phyloP scores from a whole-genome alignment of 192 early-diverging fungal genomes.

The Physocladia obscura region DNA sequence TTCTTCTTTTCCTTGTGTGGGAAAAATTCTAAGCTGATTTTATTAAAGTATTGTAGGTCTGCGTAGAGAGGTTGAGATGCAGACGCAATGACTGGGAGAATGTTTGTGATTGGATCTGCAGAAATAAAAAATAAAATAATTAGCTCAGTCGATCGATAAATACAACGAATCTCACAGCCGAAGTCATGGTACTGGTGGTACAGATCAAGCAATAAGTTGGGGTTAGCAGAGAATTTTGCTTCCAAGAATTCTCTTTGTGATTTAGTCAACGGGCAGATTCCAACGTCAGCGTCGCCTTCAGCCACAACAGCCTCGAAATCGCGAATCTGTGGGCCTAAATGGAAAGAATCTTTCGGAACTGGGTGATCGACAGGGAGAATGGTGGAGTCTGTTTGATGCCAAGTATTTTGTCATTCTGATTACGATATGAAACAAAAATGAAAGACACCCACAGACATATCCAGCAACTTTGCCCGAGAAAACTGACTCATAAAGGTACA shows the following conservation, averaged over 20 bases:
- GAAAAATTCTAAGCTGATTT: constrained; percentile 8
- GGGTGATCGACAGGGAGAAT: constrained; percentile 29
- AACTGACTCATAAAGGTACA: constrained; percentile 41
- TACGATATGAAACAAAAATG: not conserved
- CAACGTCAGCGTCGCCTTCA: constrained; percentile 34
- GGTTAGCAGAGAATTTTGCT: not conserved
- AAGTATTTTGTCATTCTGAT: not conserved
- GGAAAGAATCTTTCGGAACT: constrained; percentile 12
- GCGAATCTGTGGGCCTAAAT: constrained; percentile 37
- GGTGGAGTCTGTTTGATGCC: constrained; percentile 5
- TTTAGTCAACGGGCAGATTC: constrained; percentile 18
- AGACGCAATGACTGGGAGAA: constrained; percentile 31
- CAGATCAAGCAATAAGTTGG: constrained; percentile 20
- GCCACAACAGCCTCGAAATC: constrained; percentile 31
- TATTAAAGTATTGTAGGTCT: constrained; percentile 12
- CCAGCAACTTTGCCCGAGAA: constrained; percentile 36
- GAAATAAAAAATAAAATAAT: not conserved
- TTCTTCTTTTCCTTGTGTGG: constrained; percentile 25
- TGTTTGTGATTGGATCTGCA: constrained; percentile 26
- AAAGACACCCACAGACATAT: constrained; percentile 28
- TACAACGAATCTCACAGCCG: constrained; percentile 12
- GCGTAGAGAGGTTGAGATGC: constrained; percentile 28
- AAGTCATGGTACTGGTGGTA: constrained; percentile 35
- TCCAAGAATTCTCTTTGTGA: constrained; percentile 15
- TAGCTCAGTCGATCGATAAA: not conserved